Percentiles rank a stretch among this genome's conserved stretches.
phyloP scores from a whole-genome alignment of 192 early-diverging fungal genomes.

The Coemansia biformis region DNA sequence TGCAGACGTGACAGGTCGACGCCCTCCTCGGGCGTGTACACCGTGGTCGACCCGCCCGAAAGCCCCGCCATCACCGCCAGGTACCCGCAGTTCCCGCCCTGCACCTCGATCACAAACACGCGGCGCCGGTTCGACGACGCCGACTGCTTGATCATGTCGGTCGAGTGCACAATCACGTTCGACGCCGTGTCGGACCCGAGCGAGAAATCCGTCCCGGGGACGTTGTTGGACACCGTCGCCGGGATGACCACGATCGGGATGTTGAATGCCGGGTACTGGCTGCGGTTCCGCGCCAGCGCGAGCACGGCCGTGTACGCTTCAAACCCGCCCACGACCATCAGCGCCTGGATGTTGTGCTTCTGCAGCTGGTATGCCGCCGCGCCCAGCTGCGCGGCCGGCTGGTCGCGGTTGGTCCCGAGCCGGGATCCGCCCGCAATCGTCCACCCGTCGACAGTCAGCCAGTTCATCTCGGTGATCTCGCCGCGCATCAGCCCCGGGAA shows the following conservation, averaged over 20 bases:
- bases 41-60: conserved; percentile 76
- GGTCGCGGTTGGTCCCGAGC: conserved; percentile 90
- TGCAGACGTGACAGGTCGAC: conserved; percentile 75
- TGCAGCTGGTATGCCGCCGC: conserved; percentile 88
- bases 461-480: conserved; percentile 69
- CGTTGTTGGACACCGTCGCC: conserved; percentile 96
- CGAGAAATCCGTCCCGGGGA: conserved; percentile 93
- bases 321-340: conserved; percentile 94
- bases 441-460: conserved; percentile 88
- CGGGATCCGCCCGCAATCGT: conserved; percentile 86
- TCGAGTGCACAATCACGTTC: conserved; percentile 86
- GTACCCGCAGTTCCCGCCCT: conserved; percentile 93
- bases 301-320: conserved; percentile 83
- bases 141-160: conserved; percentile 89
- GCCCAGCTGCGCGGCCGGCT: conserved; percentile 79
- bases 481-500: conserved; percentile 84
- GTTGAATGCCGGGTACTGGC: conserved; percentile 82
- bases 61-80: conserved; percentile 84
- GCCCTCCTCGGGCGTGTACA: conserved; percentile 93
- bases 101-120: conserved; percentile 96
- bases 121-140: conserved; percentile 85
- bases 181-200: conserved; percentile 92
- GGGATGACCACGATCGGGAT: conserved; percentile 92
- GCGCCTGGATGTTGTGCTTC: conserved; percentile 81
- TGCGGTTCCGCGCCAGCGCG: conserved; percentile 64